Evolutionary conservation across 176 grass and related monocot species (phyloP).

Genomic region (Pharus latifolius): DNA sequence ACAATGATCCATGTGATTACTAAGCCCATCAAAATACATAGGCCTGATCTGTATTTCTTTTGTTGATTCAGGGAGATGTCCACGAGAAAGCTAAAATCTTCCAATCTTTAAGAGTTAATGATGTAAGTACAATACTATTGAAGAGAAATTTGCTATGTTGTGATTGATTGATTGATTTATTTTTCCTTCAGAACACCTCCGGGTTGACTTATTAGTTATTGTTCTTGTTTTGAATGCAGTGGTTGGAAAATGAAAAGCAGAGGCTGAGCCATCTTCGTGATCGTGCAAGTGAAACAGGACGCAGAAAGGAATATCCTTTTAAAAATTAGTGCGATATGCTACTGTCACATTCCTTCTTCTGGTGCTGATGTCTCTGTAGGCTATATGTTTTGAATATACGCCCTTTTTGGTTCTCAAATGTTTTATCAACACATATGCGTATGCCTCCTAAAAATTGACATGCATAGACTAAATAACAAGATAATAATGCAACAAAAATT

Average conservation of each 20-base stretch:
- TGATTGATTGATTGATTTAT: slow-evolving; percentile 3
- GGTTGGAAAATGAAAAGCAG: slow-evolving; percentile 89
- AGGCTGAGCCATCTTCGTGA: slow-evolving; percentile 86
- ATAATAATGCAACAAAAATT: too few species aligned
- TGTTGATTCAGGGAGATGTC: slow-evolving; percentile 57
- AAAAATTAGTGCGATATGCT: slow-evolving; percentile 5
- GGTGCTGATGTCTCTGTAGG: not conserved
- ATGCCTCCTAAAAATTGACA: not conserved
- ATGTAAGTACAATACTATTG: slow-evolving; percentile 42
- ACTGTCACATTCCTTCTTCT: not conserved
- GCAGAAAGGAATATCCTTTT: slow-evolving; percentile 99
- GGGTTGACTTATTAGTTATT: not conserved
- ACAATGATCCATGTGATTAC: slow-evolving; percentile 5
- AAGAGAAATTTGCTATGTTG: slow-evolving; percentile 1
- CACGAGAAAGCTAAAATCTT: slow-evolving; percentile 63
- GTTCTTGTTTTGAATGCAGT: slow-evolving; percentile 40
- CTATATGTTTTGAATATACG: not conserved
- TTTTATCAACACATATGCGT: not conserved
- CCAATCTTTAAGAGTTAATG: slow-evolving; percentile 69
- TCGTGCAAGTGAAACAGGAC: slow-evolving; percentile 95
- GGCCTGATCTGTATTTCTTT: slow-evolving; percentile 20
- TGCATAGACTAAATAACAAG: not conserved
- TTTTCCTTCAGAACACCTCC: slow-evolving; percentile 12
- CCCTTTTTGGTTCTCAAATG: not conserved
- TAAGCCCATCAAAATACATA: not conserved